Conservation (phyloP, 2,329 filamentous ascomycete species). For the Aspergillus novofumigatus region DNA sequence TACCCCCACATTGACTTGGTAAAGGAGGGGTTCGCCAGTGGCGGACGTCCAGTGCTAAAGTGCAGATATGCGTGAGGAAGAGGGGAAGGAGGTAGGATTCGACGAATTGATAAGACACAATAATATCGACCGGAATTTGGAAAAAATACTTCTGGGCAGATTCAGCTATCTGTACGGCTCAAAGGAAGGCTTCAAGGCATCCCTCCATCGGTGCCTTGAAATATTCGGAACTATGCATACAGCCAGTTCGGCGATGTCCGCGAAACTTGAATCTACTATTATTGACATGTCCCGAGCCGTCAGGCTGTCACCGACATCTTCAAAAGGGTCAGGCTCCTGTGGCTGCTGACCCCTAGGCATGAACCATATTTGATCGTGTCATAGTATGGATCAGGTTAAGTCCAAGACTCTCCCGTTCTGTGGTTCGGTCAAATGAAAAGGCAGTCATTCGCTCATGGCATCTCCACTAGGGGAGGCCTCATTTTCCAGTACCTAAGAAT, state of each 20-base stretch:
- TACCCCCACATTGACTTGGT: background rate
- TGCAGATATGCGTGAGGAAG: background rate
- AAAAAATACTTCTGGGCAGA: background rate
- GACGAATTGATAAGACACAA: background rate
- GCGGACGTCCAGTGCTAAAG: background rate
- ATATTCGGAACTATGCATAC: background rate
- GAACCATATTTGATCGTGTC: background rate
- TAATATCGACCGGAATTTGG: background rate
- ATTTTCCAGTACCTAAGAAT: background rate
- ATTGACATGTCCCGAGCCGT: background rate
- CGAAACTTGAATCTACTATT: no score
- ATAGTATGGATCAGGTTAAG: background rate
- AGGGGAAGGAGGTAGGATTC: background rate
- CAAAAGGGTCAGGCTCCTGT: no score
- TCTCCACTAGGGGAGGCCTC: background rate
- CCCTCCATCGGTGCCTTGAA: background rate
- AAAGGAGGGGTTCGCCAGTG: background rate
- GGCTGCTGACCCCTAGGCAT: background rate
- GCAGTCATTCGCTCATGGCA: background rate
- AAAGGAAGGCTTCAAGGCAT: background rate
- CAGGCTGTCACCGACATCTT: background rate
- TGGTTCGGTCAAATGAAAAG: background rate
- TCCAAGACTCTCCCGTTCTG: background rate
- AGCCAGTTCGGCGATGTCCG: background rate
- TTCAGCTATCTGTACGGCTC: background rate